phyloP scores from a whole-genome alignment of 345 rosid genomes.

The Mercurialis annua region DNA sequence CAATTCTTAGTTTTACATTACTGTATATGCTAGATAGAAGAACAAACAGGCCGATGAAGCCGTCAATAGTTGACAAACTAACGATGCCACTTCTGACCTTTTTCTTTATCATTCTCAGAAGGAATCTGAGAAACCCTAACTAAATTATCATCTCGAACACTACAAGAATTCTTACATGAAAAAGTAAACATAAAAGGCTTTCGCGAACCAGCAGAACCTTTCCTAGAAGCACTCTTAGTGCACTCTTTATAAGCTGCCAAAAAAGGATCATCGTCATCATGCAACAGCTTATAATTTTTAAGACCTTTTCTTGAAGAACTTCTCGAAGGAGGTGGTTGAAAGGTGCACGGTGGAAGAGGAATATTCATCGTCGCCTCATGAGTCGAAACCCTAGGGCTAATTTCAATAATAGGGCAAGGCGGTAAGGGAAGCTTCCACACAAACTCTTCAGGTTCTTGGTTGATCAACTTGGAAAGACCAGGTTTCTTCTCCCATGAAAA shows the following conservation, averaged over 20 bases:
- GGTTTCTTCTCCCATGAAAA: constrained; percentile 47
- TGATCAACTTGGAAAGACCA: constrained; percentile 28
- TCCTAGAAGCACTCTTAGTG: constrained; percentile 25
- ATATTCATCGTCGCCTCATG: constrained; percentile 19
- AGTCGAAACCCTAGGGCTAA: neutral
- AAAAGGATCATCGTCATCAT: constrained; percentile 56
- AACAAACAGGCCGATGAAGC: neutral
- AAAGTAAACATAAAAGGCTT: constrained; percentile 18
- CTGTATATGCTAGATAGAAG: too few relatives aligned
- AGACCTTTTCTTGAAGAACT: constrained; percentile 31
- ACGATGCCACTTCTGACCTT: neutral
- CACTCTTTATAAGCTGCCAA: constrained; percentile 48
- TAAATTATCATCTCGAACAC: constrained; percentile 38
- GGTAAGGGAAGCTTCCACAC: constrained; percentile 36
- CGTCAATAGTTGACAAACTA: neutral
- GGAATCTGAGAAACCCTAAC: constrained; percentile 36
- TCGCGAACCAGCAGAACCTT: constrained; percentile 6
- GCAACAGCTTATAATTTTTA: constrained; percentile 3
- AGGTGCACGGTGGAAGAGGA: constrained; percentile 42
- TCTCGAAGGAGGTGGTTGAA: constrained; percentile 36
- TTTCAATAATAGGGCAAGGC: constrained; percentile 31
- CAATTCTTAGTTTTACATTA: too few relatives aligned
- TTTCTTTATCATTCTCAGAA: constrained; percentile 12
- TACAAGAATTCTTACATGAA: constrained; percentile 42
- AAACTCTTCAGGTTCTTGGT: neutral